phyloP scores from a whole-genome alignment of 2,329 filamentous ascomycete genomes.

The Didymosphaeria variabile region DNA sequence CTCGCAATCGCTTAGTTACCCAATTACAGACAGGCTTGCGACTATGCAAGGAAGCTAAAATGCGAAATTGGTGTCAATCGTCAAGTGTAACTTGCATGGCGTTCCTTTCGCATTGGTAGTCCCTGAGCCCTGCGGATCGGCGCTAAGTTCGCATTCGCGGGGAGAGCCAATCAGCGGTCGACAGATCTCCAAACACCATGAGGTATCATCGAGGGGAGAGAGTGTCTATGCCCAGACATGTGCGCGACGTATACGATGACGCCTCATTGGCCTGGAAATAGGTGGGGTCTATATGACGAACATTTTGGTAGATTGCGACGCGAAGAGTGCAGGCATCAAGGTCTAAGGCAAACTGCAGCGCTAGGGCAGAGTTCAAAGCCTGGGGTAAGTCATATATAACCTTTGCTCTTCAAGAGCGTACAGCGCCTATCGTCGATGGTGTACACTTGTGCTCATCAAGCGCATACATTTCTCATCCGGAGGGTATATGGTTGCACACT shows the following conservation, averaged over 20 bases:
- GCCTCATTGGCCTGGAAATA: background rate
- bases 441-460: background rate
- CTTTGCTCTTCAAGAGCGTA: background rate
- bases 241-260: background rate
- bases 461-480: background rate
- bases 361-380: background rate
- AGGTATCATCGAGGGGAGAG: constrained; percentile 8
- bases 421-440: background rate
- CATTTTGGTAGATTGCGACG: background rate
- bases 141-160: constrained; percentile 29
- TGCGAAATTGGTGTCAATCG: background rate
- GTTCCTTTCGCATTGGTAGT: constrained; percentile 15
- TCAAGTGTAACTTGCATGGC: background rate
- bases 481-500: background rate
- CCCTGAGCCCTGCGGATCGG: constrained; percentile 9
- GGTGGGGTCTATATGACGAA: background rate
- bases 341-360: background rate
- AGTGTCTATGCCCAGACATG: background rate
- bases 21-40: background rate
- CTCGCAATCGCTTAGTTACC: constrained; percentile 23
- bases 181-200: background rate
- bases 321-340: background rate
- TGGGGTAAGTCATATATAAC: background rate
- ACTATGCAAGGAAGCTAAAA: background rate
- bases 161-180: constrained; percentile 22